Conservation (phyloP, 805 yeast genomes). For the Zygotorulaspora florentina region DNA sequence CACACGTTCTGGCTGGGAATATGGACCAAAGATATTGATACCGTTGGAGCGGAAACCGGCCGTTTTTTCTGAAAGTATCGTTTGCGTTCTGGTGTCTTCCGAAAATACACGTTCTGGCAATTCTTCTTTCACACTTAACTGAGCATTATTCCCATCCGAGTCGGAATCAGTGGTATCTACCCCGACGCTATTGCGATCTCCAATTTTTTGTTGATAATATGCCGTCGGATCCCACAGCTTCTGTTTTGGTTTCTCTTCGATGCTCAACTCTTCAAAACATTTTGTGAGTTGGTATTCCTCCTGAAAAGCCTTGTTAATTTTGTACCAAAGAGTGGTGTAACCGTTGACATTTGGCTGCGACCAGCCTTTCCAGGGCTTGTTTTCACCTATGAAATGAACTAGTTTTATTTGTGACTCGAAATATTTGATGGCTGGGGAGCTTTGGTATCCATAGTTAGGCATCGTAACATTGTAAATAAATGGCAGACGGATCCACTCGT, state of each 20-base stretch:
- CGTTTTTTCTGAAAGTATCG: too few species aligned
- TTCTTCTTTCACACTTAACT: background rate
- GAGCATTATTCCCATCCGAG: background rate
- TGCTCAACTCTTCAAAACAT: slow-evolving; percentile 8
- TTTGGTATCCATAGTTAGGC: slow-evolving; percentile 63
- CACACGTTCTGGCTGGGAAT: too few species aligned
- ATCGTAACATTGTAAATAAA: slow-evolving; percentile 79
- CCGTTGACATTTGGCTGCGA: slow-evolving; percentile 4
- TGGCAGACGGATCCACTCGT: slow-evolving; percentile 66
- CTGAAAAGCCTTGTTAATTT: slow-evolving; percentile 17
- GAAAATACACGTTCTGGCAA: background rate
- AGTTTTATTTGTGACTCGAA: slow-evolving; percentile 45
- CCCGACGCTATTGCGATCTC: background rate
- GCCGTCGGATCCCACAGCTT: background rate
- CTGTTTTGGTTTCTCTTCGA: slow-evolving; percentile 1
- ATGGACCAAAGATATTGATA: background rate
- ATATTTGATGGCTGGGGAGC: slow-evolving; percentile 61
- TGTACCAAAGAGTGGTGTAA: slow-evolving; percentile 19
- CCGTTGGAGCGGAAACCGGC: background rate
- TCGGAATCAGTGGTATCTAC: too few species aligned
- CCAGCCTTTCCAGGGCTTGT: slow-evolving; percentile 50
- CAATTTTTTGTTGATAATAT: background rate
- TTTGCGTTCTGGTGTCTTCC: background rate
- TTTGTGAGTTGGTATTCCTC: slow-evolving; percentile 8
- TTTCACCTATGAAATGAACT: slow-evolving; percentile 64